A percentile compares a stretch with the other conserved stretches of the same genome.
These are phyloP conservation scores for Nakazawaea pomicola DNA, from an alignment of 805 yeast genomes.

Conservation along the genomic window DNA sequence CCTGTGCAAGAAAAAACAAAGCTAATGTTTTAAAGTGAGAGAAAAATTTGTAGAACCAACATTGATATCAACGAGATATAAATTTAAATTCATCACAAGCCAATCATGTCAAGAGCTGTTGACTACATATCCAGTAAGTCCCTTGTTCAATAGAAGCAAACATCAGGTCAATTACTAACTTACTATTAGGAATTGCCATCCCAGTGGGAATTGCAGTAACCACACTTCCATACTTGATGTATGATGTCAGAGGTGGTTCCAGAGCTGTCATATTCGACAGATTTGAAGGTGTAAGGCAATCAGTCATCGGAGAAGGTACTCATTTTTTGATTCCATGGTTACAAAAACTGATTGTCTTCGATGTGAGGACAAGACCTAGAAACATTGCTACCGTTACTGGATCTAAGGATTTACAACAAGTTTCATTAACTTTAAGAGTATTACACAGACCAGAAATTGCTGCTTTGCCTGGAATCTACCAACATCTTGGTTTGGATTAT, in stretches of 20 bases:
- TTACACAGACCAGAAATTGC: conserved; percentile 89
- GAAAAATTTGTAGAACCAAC: too few species aligned
- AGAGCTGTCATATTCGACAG: conserved; percentile 96
- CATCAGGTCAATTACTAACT: too few species aligned
- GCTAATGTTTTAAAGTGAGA: too few species aligned
- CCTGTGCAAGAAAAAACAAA: too few species aligned
- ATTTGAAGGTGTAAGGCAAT: conserved; percentile 77
- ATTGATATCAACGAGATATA: too few species aligned
- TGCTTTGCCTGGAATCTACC: conserved; percentile 81
- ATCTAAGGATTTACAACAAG: conserved; percentile 95
- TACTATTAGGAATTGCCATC: conserved; percentile 43
- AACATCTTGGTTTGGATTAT: conserved; percentile 86
- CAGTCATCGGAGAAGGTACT: conserved; percentile 95
- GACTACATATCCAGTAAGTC: conserved; percentile 10
- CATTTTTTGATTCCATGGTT: conserved; percentile 96
- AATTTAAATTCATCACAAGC: not conserved
- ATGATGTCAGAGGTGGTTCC: conserved; percentile 94
- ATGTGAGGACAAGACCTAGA: conserved; percentile 93
- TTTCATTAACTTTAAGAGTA: conserved; percentile 86
- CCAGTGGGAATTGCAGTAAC: conserved; percentile 68
- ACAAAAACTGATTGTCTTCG: conserved; percentile 85
- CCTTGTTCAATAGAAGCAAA: too few species aligned
- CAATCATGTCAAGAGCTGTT: conserved; percentile 10
- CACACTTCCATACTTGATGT: conserved; percentile 77
- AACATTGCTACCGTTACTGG: conserved; percentile 94